Percentiles rank a stretch among this genome's conserved stretches.
Evolutionary conservation across 2,329 filamentous ascomycete species (phyloP).

Genomic region (Bimuria novae-zelandiae): DNA sequence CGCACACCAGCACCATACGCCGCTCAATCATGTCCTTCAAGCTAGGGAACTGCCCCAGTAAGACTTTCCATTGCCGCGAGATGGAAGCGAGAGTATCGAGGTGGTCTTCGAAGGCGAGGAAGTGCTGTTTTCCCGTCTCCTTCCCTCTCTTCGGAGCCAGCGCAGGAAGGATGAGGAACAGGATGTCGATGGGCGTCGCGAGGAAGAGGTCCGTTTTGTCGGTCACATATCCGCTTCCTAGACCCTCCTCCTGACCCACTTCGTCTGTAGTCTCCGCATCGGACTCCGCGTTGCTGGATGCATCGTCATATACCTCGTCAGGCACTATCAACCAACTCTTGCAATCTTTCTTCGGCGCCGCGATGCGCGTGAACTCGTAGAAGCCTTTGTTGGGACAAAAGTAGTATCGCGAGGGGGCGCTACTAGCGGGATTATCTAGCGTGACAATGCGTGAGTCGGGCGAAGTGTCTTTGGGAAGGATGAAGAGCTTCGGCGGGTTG

Average conservation of each 20-base stretch:
- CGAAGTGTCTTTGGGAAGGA: slow-evolving; percentile 60
- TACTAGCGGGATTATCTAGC: slow-evolving; percentile 59
- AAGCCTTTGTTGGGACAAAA: slow-evolving; percentile 64
- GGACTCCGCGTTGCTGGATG: slow-evolving; percentile 11
- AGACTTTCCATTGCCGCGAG: slow-evolving; percentile 62
- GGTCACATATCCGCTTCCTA: slow-evolving; percentile 59
- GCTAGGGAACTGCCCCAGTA: slow-evolving; percentile 54
- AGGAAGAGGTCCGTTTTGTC: slow-evolving; percentile 77
- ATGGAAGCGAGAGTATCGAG: slow-evolving; percentile 64
- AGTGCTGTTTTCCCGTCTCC: slow-evolving; percentile 61
- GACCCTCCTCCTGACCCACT: slow-evolving; percentile 3
- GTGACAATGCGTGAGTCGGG: slow-evolving; percentile 59
- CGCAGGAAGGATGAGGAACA: slow-evolving; percentile 81
- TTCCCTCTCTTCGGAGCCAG: slow-evolving; percentile 57
- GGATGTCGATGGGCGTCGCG: slow-evolving; percentile 79
- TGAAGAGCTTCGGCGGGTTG: slow-evolving; percentile 59
- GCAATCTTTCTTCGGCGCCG: slow-evolving; percentile 54
- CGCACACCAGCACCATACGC: slow-evolving; percentile 74
- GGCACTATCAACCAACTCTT: slow-evolving; percentile 60
- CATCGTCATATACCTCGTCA: slow-evolving; percentile 15
- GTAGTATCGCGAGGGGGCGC: slow-evolving; percentile 56
- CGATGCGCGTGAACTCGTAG: slow-evolving; percentile 64
- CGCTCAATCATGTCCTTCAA: slow-evolving; percentile 59
- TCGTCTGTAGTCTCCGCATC: neutral
- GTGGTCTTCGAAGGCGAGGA: slow-evolving; percentile 73